phyloP scores from a whole-genome alignment of 441 rosid species.

The Bruguiera hainesii region DNA sequence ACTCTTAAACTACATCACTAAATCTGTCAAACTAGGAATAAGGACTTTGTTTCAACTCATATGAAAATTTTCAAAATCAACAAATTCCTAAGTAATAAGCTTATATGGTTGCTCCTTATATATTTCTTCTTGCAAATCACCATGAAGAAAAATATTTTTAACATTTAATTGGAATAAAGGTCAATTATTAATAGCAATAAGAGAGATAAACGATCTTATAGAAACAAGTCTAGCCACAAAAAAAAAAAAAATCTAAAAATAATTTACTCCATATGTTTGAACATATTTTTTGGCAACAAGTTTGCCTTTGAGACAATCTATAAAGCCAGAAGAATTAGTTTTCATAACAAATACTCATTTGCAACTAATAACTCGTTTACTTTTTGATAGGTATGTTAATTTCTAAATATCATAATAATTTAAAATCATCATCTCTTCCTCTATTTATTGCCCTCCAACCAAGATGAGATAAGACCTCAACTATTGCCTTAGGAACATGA shows the following conservation, averaged over 20 bases:
- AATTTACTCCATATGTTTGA: slow-evolving; percentile 1
- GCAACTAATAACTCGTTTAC: not conserved
- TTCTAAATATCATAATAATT: not conserved
- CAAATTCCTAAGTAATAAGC: no score
- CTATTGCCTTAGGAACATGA: not conserved
- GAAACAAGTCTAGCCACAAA: not conserved
- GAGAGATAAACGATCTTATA: no score
- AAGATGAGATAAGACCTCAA: not conserved
- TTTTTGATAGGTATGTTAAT: not conserved
- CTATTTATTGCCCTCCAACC: not conserved
- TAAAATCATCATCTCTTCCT: not conserved
- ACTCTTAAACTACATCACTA: no score
- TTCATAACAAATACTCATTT: slow-evolving; percentile 1
- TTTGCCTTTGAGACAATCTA: not conserved
- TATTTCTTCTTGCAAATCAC: no score
- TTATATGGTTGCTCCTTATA: no score
- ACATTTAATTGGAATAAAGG: no score
- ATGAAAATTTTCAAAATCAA: no score
- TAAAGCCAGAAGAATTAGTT: not conserved
- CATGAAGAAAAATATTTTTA: no score
- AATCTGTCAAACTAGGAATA: no score
- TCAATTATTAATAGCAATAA: no score
- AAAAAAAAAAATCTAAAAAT: slow-evolving; percentile 1
- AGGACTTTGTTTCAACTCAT: no score
- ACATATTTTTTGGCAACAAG: not conserved